A percentile compares a stretch with the other conserved stretches of the same genome.
phyloP scores from a whole-genome alignment of 2,329 filamentous ascomycete genomes.

The Curvularia sp. region DNA sequence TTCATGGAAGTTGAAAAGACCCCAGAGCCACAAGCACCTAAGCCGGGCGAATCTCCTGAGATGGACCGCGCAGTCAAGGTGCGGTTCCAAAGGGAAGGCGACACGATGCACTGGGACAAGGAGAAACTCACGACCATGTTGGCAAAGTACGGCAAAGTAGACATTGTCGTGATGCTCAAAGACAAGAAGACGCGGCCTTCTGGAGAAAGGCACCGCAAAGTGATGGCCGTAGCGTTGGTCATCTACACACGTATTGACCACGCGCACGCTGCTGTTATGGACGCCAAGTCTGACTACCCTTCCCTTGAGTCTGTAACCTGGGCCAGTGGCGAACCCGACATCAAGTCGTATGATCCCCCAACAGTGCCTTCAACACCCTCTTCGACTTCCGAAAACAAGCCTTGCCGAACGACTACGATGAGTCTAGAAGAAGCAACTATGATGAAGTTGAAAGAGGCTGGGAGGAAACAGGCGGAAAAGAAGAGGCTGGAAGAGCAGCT shows the following conservation, averaged over 20 bases:
- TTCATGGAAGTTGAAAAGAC: constrained; percentile 45
- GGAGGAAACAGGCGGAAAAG: neutral
- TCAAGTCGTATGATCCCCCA: constrained; percentile 34
- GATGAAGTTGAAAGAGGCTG: neutral
- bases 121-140: constrained; percentile 59
- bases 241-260: constrained; percentile 65
- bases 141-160: constrained; percentile 63
- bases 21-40: constrained; percentile 26
- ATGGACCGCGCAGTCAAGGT: constrained; percentile 66
- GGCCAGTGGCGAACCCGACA: constrained; percentile 63
- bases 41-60: constrained; percentile 54
- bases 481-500: constrained; percentile 29
- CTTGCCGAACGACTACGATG: constrained; percentile 28
- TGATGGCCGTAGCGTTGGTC: constrained; percentile 62
- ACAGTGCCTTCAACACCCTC: constrained; percentile 43
- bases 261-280: constrained; percentile 63
- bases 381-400: constrained; percentile 34
- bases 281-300: constrained; percentile 58
- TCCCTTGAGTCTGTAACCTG: constrained; percentile 63
- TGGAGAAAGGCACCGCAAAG: constrained; percentile 60
- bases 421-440: neutral
- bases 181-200: constrained; percentile 62
- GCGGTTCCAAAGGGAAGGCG: constrained; percentile 61
- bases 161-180: constrained; percentile 62
- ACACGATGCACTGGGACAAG: constrained; percentile 55